phyloP scores from a whole-genome alignment of 1,139 yeast species.

The Kodamaea fungicola region DNA sequence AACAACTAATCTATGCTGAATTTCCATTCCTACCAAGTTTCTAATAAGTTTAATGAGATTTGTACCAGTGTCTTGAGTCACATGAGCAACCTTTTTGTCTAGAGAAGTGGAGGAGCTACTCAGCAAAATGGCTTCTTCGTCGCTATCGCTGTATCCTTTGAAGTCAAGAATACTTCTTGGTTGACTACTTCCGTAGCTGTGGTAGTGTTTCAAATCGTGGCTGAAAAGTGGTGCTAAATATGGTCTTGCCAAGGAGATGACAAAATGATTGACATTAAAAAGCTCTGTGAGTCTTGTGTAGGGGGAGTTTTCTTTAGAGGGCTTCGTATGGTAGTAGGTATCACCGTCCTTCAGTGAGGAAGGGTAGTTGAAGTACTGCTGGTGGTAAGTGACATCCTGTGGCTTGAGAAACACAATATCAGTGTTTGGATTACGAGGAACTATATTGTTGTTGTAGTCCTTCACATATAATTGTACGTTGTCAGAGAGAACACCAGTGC shows the following conservation, averaged over 20 bases:
- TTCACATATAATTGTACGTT: constrained; percentile 66
- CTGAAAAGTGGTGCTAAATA: constrained; percentile 86
- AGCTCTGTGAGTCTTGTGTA: constrained; percentile 86
- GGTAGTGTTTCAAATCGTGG: constrained; percentile 71
- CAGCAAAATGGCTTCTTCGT: constrained; percentile 4
- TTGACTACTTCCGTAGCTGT: constrained; percentile 30
- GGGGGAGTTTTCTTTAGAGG: constrained; percentile 50
- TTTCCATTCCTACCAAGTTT: constrained; percentile 51
- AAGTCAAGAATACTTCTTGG: constrained; percentile 7
- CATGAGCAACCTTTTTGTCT: constrained; percentile 5
- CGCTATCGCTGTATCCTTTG: constrained; percentile 7
- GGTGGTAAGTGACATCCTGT: constrained; percentile 46
- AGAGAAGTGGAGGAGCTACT: constrained; percentile 3
- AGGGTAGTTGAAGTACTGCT: constrained; percentile 31
- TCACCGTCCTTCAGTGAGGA: constrained; percentile 12
- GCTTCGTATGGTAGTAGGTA: constrained; percentile 14
- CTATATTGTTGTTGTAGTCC: constrained; percentile 58
- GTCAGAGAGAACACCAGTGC: constrained; percentile 61
- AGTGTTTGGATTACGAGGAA: constrained; percentile 33
- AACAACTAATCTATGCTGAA: constrained; percentile 80
- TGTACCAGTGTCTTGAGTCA: constrained; percentile 28
- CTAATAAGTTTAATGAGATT: constrained; percentile 34
- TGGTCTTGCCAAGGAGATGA: constrained; percentile 88
- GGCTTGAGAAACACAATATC: constrained; percentile 41
- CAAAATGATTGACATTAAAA: constrained; percentile 89